Percentiles rank a stretch among this genome's conserved stretches.
Evolutionary conservation across 2,329 filamentous ascomycete species (phyloP).

Genomic region (Drechslerella stenobrocha): DNA sequence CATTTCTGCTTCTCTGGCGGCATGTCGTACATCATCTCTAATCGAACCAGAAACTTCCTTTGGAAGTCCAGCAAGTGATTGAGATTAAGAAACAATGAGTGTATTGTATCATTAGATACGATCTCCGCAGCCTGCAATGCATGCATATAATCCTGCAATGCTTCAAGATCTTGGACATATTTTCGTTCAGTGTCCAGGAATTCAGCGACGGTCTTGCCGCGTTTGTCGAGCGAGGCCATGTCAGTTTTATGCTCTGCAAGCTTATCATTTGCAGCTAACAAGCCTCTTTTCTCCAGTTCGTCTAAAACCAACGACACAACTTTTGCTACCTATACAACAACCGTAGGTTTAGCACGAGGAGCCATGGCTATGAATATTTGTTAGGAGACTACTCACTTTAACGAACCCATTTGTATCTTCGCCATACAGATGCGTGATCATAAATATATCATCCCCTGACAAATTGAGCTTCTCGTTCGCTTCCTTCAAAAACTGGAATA

Average conservation of each 20-base stretch:
- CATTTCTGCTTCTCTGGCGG: constrained; percentile 78
- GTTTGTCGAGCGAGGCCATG: constrained; percentile 64
- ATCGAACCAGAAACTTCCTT: constrained; percentile 87
- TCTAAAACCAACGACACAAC: constrained; percentile 93
- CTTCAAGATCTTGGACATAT: constrained; percentile 95
- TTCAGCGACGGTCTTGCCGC: constrained; percentile 88
- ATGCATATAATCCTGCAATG: constrained; percentile 88
- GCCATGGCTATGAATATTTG: not conserved
- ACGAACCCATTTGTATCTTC: constrained; percentile 97
- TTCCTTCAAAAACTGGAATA: constrained; percentile 85
- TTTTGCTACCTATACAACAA: constrained; percentile 69
- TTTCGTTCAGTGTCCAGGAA: constrained; percentile 93
- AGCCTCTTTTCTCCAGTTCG: constrained; percentile 74
- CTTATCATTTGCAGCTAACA: constrained; percentile 68
- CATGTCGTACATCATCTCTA: constrained; percentile 91
- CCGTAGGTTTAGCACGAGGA: not conserved
- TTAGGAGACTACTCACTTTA: constrained; percentile 64
- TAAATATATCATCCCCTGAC: constrained; percentile 79
- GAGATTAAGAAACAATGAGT: constrained; percentile 95
- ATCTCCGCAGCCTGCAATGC: constrained; percentile 83
- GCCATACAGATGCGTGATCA: constrained; percentile 86
- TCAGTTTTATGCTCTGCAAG: constrained; percentile 63
- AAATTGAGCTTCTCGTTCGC: constrained; percentile 82
- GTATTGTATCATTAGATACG: constrained; percentile 83
- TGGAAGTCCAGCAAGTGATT: constrained; percentile 95